Conservation (phyloP, 2,329 filamentous ascomycete species). For the Aspergillus quadricinctus region DNA sequence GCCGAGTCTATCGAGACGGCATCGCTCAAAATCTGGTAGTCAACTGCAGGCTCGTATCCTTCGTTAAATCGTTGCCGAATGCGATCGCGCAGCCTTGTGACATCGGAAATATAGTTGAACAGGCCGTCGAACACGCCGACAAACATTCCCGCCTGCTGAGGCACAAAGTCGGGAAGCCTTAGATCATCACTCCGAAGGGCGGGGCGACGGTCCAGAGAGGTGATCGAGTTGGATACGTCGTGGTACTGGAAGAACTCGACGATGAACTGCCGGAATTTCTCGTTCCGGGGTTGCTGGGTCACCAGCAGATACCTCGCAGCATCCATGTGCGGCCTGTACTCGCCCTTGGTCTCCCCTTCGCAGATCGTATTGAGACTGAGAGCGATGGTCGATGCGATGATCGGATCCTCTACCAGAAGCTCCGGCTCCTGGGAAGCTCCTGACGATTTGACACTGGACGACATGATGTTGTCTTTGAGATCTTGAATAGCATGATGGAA, state of each 20-base stretch:
- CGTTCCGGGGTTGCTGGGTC: slow-evolving; percentile 55
- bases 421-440: slow-evolving; percentile 24
- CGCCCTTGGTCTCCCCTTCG: slow-evolving; percentile 58
- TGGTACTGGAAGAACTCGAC: slow-evolving; percentile 83
- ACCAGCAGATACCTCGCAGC: slow-evolving; percentile 70
- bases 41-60: slow-evolving; percentile 62
- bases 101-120: slow-evolving; percentile 72
- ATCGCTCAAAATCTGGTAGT: slow-evolving; percentile 67
- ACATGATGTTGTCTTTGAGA: slow-evolving; percentile 37
- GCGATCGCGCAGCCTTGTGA: slow-evolving; percentile 69
- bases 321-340: slow-evolving; percentile 75
- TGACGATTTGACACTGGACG: slow-evolving; percentile 17
- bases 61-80: slow-evolving; percentile 65
- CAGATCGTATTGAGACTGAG: slow-evolving; percentile 59
- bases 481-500: slow-evolving; percentile 43
- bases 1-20: slow-evolving; percentile 72
- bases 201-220: slow-evolving; percentile 50
- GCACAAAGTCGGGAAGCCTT: slow-evolving; percentile 51
- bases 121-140: slow-evolving; percentile 79
- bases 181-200: slow-evolving; percentile 52
- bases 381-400: slow-evolving; percentile 57
- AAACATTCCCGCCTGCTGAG: slow-evolving; percentile 56
- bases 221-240: slow-evolving; percentile 56
- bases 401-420: slow-evolving; percentile 52
- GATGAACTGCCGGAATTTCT: slow-evolving; percentile 67